Base-by-base conservation (phyloP, 1,284 basidiomycete genomes). In the Marasmius fiardii region DNA sequence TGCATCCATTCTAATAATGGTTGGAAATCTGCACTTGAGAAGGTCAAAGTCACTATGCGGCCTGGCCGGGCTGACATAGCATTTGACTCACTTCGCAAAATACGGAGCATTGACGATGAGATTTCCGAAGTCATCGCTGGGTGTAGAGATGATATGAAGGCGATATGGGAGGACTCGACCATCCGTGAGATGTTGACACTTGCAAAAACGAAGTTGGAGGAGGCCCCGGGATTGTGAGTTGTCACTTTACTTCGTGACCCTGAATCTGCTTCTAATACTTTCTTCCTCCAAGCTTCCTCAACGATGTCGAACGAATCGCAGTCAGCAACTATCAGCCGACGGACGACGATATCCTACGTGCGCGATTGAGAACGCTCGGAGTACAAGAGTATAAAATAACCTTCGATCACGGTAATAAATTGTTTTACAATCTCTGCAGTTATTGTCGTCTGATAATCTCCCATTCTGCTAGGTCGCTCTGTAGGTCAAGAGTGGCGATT, bases 381-480 rank as follows among this genome's bases (percentile, higher is more conserved):
- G 82, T 90, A 10, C 88, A 90, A 67, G 88, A 90, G 64, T 84
- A 90, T 63, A 72, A 72, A 43, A 84, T 89, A 59, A 72, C 77
- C 51, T 82, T 90, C 61, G 83, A 86, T 55, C 80, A 84, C 63
- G 84, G 87, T 86, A 55, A 8, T 31, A 10, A 10, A 31, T 31
- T 31, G 10, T 31, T 10, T 31, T 4, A 4, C 4, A 4, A 31
- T 31, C 28, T 31, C n/a, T 31, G 10, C 28, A 4, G 5, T 31
- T 10, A 31, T 31, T 10, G 5, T 4, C 28, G 28, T 31, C 28
- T 31, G 28, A 31, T 31, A 4, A n/a, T 8, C 39, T n/a, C n/a
- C 23, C 28, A n/a, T 20, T 14, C 24, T 44, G 11, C 16, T 63
- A 81, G 69, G 81, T 61, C 67, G 76, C 59, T 77, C 74, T 52